Percentiles rank a stretch among this genome's conserved stretches.
phyloP scores from a whole-genome alignment of 1,139 yeast species.

The Torulaspora globosa region DNA sequence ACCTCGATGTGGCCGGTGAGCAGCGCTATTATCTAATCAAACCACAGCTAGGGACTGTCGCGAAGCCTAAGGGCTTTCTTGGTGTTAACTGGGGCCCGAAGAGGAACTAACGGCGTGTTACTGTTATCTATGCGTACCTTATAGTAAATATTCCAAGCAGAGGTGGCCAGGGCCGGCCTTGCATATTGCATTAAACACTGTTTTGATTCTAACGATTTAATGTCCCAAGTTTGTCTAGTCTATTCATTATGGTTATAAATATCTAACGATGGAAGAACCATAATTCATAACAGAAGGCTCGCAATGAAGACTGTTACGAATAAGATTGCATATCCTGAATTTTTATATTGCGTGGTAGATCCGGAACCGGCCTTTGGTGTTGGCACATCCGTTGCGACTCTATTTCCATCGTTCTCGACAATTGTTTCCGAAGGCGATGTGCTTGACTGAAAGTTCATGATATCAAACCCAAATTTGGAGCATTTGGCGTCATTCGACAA shows the following conservation, averaged over 20 bases:
- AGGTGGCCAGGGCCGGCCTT: background rate
- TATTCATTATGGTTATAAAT: slow-evolving; percentile 5
- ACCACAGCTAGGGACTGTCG: slow-evolving; percentile 41
- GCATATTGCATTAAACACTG: slow-evolving; percentile 1
- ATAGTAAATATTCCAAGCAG: slow-evolving; percentile 5
- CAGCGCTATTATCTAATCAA: slow-evolving; percentile 68
- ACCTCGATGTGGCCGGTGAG: slow-evolving; percentile 70
- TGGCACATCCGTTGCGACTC: slow-evolving; percentile 1
- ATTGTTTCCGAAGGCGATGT: background rate
- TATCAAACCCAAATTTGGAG: background rate
- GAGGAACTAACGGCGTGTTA: slow-evolving; percentile 38
- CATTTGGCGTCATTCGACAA: background rate
- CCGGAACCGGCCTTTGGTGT: slow-evolving; percentile 9
- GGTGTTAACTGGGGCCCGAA: slow-evolving; percentile 87
- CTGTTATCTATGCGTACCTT: background rate
- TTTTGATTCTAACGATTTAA: slow-evolving; percentile 6
- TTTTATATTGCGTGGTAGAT: slow-evolving; percentile 5
- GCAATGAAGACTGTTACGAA: slow-evolving; percentile 15
- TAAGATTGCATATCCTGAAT: slow-evolving; percentile 13
- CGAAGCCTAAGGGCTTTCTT: slow-evolving; percentile 53
- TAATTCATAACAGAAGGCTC: slow-evolving; percentile 8
- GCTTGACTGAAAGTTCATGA: background rate
- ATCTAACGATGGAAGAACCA: background rate
- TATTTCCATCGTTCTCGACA: background rate
- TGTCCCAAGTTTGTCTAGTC: slow-evolving; percentile 5